Evolutionary conservation across 495 filamentous ascomycete species (phyloP).

Genomic region (Aspergillus sparsus): DNA sequence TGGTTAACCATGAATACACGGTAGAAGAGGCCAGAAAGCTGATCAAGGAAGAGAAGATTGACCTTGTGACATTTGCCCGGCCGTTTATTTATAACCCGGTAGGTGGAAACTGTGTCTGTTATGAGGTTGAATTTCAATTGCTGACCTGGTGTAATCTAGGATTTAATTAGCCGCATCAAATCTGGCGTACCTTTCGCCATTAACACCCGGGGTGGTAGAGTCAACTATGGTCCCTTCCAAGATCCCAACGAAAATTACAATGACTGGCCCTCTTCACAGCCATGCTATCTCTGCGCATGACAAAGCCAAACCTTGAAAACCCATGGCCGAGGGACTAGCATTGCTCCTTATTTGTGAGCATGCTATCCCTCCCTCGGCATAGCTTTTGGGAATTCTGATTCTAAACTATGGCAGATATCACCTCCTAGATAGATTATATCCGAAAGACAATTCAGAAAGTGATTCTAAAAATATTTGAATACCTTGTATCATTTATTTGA

Average conservation of each 20-base stretch:
- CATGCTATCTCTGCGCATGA: no score
- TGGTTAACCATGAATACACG: conserved; percentile 54
- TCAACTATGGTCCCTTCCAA: conserved; percentile 22
- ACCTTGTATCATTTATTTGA: no score
- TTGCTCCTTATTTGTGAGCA: no score
- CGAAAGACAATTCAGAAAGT: no score
- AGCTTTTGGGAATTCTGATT: no score
- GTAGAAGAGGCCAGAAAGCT: conserved; percentile 47
- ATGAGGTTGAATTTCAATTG: background rate
- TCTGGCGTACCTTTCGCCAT: conserved; percentile 8
- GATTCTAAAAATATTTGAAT: no score
- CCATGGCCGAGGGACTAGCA: no score
- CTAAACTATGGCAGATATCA: no score
- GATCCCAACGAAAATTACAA: conserved; percentile 21
- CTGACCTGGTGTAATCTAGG: conserved; percentile 9
- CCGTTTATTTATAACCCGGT: conserved; percentile 62
- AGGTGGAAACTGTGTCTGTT: background rate
- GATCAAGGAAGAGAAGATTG: conserved; percentile 44
- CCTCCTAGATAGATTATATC: no score
- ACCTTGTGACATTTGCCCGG: conserved; percentile 54
- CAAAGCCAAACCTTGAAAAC: no score
- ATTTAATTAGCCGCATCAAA: conserved; percentile 19
- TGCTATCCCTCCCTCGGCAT: no score
- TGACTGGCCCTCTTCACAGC: conserved; percentile 15
- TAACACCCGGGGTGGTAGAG: conserved; percentile 17